A percentile compares a stretch with the other conserved stretches of the same genome.
Evolutionary conservation across 1,139 yeast genomes (phyloP).

Genomic region (Protomyces arabidopsidicola): DNA sequence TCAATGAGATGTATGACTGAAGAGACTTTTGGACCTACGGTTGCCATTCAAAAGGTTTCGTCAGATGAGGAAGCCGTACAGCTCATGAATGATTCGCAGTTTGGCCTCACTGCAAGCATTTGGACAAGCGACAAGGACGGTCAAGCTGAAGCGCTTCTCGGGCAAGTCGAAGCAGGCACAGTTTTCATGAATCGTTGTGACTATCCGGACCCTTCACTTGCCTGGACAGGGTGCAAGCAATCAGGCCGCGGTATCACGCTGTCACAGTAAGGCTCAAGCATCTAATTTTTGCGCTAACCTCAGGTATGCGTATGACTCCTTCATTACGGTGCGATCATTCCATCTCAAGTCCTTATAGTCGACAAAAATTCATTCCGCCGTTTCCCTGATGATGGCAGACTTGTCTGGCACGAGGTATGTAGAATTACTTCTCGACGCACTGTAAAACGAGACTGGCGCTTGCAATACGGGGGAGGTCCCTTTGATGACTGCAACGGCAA

Average conservation of each 20-base stretch:
- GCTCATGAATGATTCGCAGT: slow-evolving; percentile 82
- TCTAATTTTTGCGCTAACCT: neutral
- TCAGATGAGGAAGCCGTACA: slow-evolving; percentile 62
- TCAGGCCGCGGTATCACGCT: slow-evolving; percentile 65
- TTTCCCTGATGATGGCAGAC: neutral
- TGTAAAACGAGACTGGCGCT: neutral
- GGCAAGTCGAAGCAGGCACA: slow-evolving; percentile 64
- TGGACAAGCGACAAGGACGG: slow-evolving; percentile 74
- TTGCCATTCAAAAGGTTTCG: slow-evolving; percentile 69
- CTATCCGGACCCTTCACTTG: slow-evolving; percentile 70
- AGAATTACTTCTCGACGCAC: neutral
- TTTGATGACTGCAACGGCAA: neutral
- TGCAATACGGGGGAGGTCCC: neutral
- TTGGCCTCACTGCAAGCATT: slow-evolving; percentile 86
- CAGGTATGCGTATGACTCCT: neutral
- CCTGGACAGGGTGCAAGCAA: slow-evolving; percentile 79
- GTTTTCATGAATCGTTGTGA: slow-evolving; percentile 90
- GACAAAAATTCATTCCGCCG: no score
- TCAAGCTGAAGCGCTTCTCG: slow-evolving; percentile 45
- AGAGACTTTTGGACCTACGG: slow-evolving; percentile 90
- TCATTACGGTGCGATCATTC: neutral
- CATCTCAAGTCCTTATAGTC: neutral
- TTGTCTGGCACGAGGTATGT: neutral
- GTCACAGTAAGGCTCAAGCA: slow-evolving; percentile 5
- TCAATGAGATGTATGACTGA: slow-evolving; percentile 75